Conservation (phyloP, 2,329 filamentous ascomycete genomes). For the Daldinia eschscholtzii region DNA sequence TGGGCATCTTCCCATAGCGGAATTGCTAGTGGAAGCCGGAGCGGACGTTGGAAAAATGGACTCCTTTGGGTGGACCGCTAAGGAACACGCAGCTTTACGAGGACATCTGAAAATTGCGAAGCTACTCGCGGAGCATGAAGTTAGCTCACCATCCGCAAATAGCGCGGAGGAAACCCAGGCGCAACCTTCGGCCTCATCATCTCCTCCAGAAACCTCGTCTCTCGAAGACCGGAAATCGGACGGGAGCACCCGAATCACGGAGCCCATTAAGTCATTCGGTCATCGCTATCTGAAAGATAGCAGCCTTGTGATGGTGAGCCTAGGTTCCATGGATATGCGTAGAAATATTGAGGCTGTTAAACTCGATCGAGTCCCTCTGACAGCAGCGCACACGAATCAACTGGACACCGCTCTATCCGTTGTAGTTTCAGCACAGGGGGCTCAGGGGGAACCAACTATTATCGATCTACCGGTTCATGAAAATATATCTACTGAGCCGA, state of each 20-base stretch:
- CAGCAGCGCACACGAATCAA: slow-evolving; percentile 90
- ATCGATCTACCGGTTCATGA: slow-evolving; percentile 95
- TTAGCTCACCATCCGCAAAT: slow-evolving; percentile 45
- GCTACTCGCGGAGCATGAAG: slow-evolving; percentile 70
- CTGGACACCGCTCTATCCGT: slow-evolving; percentile 94
- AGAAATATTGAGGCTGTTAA: slow-evolving; percentile 85
- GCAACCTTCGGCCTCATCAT: slow-evolving; percentile 51
- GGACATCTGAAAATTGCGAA: slow-evolving; percentile 87
- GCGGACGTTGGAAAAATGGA: slow-evolving; percentile 81
- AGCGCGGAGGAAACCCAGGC: slow-evolving; percentile 50
- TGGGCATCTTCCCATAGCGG: slow-evolving; percentile 79
- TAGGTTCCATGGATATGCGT: slow-evolving; percentile 94
- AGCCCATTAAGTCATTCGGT: slow-evolving; percentile 94
- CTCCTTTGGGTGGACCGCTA: slow-evolving; percentile 92
- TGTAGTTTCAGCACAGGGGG: slow-evolving; percentile 87
- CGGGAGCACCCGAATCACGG: slow-evolving; percentile 66
- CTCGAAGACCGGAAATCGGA: slow-evolving; percentile 71
- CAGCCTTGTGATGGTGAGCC: slow-evolving; percentile 89
- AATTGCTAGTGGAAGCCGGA: slow-evolving; percentile 81
- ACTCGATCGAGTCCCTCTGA: slow-evolving; percentile 87
- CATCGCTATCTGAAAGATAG: slow-evolving; percentile 93
- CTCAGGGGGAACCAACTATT: slow-evolving; percentile 86
- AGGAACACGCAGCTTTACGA: slow-evolving; percentile 90
- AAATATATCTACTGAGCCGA: slow-evolving; percentile 91
- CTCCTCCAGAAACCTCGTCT: slow-evolving; percentile 68